These are phyloP conservation scores for Neofusicoccum laricinum DNA, from an alignment of 2,329 filamentous ascomycete species.

Conservation along the genomic window DNA sequence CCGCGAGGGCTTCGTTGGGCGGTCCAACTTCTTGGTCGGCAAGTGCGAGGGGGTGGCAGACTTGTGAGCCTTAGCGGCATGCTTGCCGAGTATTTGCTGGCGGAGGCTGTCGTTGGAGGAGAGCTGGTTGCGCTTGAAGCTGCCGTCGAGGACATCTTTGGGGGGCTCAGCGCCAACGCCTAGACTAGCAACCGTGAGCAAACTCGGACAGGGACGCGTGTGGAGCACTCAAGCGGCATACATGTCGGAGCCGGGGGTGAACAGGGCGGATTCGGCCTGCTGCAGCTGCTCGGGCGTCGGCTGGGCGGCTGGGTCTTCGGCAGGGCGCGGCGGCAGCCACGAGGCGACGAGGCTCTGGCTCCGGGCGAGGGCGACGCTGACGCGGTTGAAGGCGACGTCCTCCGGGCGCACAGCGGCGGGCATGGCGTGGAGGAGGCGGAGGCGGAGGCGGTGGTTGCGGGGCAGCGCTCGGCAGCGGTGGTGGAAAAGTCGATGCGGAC, in stretches of 20 bases:
- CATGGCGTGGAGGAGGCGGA: conserved; percentile 23
- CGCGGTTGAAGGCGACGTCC: conserved; percentile 55
- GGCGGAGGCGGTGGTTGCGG: neutral
- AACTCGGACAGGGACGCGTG: neutral
- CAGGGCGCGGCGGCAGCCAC: conserved; percentile 51
- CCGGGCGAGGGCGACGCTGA: conserved; percentile 53
- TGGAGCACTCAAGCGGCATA: conserved; percentile 27
- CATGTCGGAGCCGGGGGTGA: conserved; percentile 53
- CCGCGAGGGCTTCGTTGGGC: conserved; percentile 17
- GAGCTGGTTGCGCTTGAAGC: conserved; percentile 33
- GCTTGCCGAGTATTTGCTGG: conserved; percentile 43
- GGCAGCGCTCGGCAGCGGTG: neutral
- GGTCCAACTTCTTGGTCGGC: conserved; percentile 3
- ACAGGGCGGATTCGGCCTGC: conserved; percentile 54
- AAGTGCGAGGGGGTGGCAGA: conserved; percentile 22
- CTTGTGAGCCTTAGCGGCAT: conserved; percentile 30
- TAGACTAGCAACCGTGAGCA: conserved; percentile 26
- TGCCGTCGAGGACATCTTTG: conserved; percentile 35
- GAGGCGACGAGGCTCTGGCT: conserved; percentile 55
- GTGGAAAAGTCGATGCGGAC: neutral
- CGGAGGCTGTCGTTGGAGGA: conserved; percentile 43
- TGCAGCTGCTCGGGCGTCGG: conserved; percentile 46
- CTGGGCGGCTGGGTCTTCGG: conserved; percentile 35
- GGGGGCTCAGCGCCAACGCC: conserved; percentile 38
- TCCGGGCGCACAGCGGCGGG: conserved; percentile 33